A percentile compares a stretch with the other conserved stretches of the same genome.
Conservation (phyloP, 192 early-diverging fungal genomes). For the Entomortierella beljakovae region DNA sequence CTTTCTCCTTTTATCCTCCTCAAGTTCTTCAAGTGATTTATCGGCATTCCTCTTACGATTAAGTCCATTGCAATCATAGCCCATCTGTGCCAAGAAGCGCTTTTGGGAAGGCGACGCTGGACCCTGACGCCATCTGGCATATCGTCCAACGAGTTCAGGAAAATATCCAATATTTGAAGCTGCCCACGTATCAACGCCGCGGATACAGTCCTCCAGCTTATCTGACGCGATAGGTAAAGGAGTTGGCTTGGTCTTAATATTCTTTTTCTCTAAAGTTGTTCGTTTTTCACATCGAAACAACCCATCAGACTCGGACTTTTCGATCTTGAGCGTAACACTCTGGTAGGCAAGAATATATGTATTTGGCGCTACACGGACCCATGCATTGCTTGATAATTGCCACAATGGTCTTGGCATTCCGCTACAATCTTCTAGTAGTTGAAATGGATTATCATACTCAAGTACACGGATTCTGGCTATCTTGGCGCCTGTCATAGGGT, state of each 20-base stretch:
- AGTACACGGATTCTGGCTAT: slow-evolving; percentile 53
- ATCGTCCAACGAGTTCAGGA: slow-evolving; percentile 44
- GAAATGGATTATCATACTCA: slow-evolving; percentile 64
- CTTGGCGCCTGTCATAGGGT: slow-evolving; percentile 16
- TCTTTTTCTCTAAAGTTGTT: slow-evolving; percentile 14
- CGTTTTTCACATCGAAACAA: slow-evolving; percentile 44
- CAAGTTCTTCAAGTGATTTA: neutral
- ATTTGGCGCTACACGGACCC: slow-evolving; percentile 58
- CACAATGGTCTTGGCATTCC: slow-evolving; percentile 25
- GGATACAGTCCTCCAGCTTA: slow-evolving; percentile 64
- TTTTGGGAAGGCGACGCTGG: slow-evolving; percentile 67
- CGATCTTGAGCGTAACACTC: slow-evolving; percentile 30
- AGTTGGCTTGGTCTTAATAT: slow-evolving; percentile 14
- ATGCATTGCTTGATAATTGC: slow-evolving; percentile 45
- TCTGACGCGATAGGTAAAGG: slow-evolving; percentile 58
- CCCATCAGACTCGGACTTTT: slow-evolving; percentile 24
- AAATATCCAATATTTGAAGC: slow-evolving; percentile 25
- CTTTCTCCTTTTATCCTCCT: neutral
- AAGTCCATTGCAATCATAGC: slow-evolving; percentile 45
- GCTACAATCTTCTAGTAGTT: slow-evolving; percentile 56
- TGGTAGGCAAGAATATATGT: slow-evolving; percentile 47
- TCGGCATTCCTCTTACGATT: slow-evolving; percentile 4
- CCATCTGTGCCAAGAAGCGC: slow-evolving; percentile 54
- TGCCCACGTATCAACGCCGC: slow-evolving; percentile 74
- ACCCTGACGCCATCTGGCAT: slow-evolving; percentile 64